Evolutionary conservation across 768 basidiomycete species (phyloP).

Genomic region (Tricholomella constricta): DNA sequence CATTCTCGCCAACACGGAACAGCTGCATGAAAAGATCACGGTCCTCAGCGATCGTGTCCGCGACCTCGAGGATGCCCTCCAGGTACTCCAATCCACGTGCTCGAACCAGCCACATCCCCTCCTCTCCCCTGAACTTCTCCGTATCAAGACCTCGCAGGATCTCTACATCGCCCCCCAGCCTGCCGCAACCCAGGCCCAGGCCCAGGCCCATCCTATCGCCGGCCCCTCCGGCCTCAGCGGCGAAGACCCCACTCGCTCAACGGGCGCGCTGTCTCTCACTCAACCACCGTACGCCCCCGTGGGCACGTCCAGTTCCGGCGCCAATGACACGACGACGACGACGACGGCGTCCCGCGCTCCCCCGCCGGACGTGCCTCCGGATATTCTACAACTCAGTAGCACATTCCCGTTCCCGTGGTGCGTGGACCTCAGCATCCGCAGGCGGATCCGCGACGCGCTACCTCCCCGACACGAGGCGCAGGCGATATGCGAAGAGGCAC

Average conservation of each 20-base stretch:
- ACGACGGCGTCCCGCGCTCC: too few relatives aligned
- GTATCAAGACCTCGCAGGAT: conserved; percentile 69
- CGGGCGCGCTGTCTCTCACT: neutral
- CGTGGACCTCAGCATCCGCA: conserved; percentile 61
- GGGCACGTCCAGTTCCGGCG: conserved; percentile 5
- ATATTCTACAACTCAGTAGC: conserved; percentile 60
- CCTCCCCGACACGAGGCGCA: conserved; percentile 61
- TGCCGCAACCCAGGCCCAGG: conserved; percentile 1
- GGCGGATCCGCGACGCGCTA: conserved; percentile 63
- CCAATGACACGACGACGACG: too few relatives aligned
- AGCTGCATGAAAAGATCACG: conserved; percentile 63
- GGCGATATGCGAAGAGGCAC: conserved; percentile 62
- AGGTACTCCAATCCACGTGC: conserved; percentile 40
- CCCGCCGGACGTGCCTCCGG: conserved; percentile 44
- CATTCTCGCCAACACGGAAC: conserved; percentile 68
- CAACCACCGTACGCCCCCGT: neutral
- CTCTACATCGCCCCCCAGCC: conserved; percentile 45
- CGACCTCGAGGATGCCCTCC: conserved; percentile 63
- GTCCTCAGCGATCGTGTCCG: conserved; percentile 64
- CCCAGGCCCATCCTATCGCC: neutral
- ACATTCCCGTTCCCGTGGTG: conserved; percentile 74
- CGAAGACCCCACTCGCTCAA: neutral
- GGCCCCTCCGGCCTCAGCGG: conserved; percentile 4
- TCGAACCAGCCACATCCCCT: conserved; percentile 54
- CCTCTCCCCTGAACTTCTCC: conserved; percentile 56